A percentile compares a stretch with the other conserved stretches of the same genome.
phyloP scores from a whole-genome alignment of 306 rosid genomes.

The Luffa acutangula region DNA sequence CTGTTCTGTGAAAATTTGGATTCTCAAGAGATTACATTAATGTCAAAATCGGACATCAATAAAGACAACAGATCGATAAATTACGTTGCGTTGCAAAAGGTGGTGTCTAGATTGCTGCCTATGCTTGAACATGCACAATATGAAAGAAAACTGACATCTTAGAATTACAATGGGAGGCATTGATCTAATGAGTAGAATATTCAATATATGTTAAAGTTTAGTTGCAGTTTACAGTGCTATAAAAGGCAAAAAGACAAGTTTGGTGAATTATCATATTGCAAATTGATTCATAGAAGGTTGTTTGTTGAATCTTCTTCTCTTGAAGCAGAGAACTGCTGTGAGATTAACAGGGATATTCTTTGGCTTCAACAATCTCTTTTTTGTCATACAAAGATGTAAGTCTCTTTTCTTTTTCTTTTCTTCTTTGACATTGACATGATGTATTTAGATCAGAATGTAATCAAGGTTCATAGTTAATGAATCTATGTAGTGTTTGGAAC shows the following conservation, averaged over 20 bases:
- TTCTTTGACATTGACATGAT: neutral
- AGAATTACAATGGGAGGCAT: neutral
- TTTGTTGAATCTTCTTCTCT: neutral
- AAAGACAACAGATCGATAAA: conserved; percentile 29
- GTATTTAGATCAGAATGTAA: neutral
- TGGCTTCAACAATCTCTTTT: neutral
- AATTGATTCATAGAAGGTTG: neutral
- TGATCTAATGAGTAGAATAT: neutral
- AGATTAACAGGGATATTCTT: neutral
- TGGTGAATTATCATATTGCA: neutral
- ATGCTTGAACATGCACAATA: conserved; percentile 36
- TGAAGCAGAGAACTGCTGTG: neutral
- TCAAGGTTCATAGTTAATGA: neutral
- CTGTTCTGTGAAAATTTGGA: conserved; percentile 31
- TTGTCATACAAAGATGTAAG: neutral
- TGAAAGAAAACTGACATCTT: conserved; percentile 44
- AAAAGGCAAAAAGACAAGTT: neutral
- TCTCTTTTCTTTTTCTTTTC: neutral
- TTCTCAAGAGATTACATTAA: conserved; percentile 37
- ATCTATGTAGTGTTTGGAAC: neutral
- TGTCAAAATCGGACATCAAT: conserved; percentile 28
- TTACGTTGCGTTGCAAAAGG: conserved; percentile 37
- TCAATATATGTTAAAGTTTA: neutral
- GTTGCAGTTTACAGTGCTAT: neutral
- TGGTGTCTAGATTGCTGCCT: conserved; percentile 62